A percentile compares a stretch with the other conserved stretches of the same genome.
phyloP scores from a whole-genome alignment of 2,329 filamentous ascomycete genomes.

The Penicillium freii region DNA sequence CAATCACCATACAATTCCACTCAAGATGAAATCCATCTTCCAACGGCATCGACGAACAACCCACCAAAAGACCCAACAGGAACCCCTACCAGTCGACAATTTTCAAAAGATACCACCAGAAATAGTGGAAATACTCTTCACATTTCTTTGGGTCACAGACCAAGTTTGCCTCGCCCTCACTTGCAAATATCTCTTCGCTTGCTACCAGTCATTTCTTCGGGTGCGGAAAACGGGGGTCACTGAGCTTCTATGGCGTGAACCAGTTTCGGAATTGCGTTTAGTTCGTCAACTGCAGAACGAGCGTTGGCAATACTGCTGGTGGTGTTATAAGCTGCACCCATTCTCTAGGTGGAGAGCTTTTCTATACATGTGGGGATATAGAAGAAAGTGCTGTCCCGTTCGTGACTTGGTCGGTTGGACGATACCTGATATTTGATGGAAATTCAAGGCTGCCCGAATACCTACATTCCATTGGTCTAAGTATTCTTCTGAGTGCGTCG shows the following conservation, averaged over 20 bases:
- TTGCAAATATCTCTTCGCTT: neutral
- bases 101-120: neutral
- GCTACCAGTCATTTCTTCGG: neutral
- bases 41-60: neutral
- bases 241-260: neutral
- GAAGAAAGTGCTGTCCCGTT: neutral
- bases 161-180: neutral
- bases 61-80: neutral
- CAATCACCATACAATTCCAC: neutral
- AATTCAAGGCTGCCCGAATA: neutral
- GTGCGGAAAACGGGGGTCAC: neutral
- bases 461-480: too few relatives aligned
- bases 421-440: neutral
- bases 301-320: neutral
- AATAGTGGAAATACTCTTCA: neutral
- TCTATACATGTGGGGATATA: neutral
- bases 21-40: neutral
- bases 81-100: neutral
- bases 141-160: neutral
- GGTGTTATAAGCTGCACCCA: neutral
- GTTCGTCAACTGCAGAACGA: neutral
- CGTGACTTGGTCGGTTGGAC: neutral
- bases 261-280: neutral
- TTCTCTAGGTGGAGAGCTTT: neutral
- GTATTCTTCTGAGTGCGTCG: too few relatives aligned